Percentiles rank a stretch among this genome's conserved stretches.
Evolutionary conservation across 2,329 filamentous ascomycete genomes (phyloP).

Genomic region (Trichoderma sp.): DNA sequence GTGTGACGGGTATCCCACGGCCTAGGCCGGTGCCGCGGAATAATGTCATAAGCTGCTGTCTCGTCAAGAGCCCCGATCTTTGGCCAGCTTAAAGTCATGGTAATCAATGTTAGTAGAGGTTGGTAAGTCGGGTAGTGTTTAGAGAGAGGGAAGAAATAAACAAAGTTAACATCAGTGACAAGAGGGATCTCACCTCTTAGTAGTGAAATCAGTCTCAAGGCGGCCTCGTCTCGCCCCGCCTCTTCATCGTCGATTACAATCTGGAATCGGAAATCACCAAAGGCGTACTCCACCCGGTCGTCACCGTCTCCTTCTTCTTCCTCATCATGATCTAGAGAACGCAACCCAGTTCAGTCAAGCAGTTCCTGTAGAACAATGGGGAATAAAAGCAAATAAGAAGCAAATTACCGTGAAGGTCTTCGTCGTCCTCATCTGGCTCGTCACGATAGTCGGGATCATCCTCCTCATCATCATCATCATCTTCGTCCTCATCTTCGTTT

Average conservation of each 20-base stretch:
- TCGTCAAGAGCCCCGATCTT: slow-evolving; percentile 33
- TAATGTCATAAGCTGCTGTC: slow-evolving; percentile 40
- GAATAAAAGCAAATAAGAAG: not conserved
- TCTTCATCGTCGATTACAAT: slow-evolving; percentile 24
- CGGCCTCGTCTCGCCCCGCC: slow-evolving; percentile 19
- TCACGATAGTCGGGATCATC: slow-evolving; percentile 27
- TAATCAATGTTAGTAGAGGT: not conserved
- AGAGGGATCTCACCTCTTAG: slow-evolving; percentile 30
- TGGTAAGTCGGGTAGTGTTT: not conserved
- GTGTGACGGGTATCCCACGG: slow-evolving; percentile 27
- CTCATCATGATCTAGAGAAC: slow-evolving; percentile 20
- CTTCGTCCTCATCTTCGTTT: not conserved
- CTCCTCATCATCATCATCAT: slow-evolving; percentile 18
- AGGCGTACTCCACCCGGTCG: not conserved
- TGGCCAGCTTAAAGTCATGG: slow-evolving; percentile 1
- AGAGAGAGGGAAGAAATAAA: not conserved
- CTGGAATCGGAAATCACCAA: slow-evolving; percentile 23
- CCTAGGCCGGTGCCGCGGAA: slow-evolving; percentile 40
- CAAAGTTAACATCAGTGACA: not conserved
- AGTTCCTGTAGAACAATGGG: not conserved
- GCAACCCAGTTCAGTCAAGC: not conserved
- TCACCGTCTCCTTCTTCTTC: slow-evolving; percentile 22
- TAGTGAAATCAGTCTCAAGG: slow-evolving; percentile 38
- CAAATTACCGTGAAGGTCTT: slow-evolving; percentile 24
- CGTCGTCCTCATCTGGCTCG: slow-evolving; percentile 26